Base-by-base conservation (phyloP, 192 early-diverging fungal genomes). In the Backusella parvicylindrica region DNA sequence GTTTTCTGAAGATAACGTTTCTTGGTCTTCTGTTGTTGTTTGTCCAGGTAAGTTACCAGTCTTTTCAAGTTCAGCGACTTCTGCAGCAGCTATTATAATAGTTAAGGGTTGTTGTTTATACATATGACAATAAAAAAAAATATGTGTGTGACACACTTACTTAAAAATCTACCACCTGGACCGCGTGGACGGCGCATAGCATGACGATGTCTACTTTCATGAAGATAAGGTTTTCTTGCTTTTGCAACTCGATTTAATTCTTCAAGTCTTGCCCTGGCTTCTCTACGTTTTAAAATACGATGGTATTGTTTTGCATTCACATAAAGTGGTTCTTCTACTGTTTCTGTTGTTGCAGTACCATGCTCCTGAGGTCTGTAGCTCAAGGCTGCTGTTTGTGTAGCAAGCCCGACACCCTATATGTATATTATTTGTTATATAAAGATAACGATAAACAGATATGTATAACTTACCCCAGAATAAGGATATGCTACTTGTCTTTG, bases 221-320 rank as follows among this genome's bases (percentile, higher is more conserved):
- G 98, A 64, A 98, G 84, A 84, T 99, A 99, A 26, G 93, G 95
- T 88, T 94, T 94, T 75, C 94, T 89, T 72, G 91, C 91, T 50
- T 89, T 89, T 36, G 84, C 82, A 63, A 89, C 80, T 64, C 88
- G 88, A 77, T 95, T 93, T 83, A 91, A 75, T 31, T 94, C 96
- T 37, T 94, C 92, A 49, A 94, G 76, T 67, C 89, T 90, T 26
- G 93, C 92, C n/a, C 97, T 85, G 15, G 97, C 95, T 66, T 95
- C 95, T 67, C 98, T 83, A 37, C 98, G 89, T 80, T 95, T 95
- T 50, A 99, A 81, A 80, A 99, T 99, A 18, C 98, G 91, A 77
- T 97, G 95, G 81, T 96, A 99, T 81, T 99, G 98, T 83, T 98
- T 98, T 30, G 97, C 95, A 83, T 99, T 99, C 36, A 99, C 98